Evolutionary conservation across 495 filamentous ascomycete species (phyloP), one percentile per base, ranked within the genome.

Genomic region (Xylaria venustula): DNA sequence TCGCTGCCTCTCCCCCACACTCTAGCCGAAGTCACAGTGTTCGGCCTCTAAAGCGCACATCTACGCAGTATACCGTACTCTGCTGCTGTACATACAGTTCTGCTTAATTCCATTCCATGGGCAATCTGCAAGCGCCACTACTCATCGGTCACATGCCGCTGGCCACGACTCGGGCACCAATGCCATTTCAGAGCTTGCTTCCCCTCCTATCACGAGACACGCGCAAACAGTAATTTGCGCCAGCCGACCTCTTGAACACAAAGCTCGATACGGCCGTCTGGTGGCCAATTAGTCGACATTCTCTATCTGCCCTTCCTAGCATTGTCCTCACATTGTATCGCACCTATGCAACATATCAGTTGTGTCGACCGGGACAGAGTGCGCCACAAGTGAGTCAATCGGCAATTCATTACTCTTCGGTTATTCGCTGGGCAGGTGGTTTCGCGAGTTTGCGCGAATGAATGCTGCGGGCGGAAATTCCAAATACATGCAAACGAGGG

Each of bases 111-210:
- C 47, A 61, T 48, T 54, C 28, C 28, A n/a, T n/a, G n/a, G n/a
- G n/a, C 4, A 54, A 36, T 37, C 50, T 54, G 58, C 32, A 54
- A 54, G 48, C 50, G 58, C 58, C 49, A 54, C 49, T 61, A 25
- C 30, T 52, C 41, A 48, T 46, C 41, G 23, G 58, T 61, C 58
- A 61, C 58, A 61, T 61, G 58, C 26, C 50, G 30, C 30, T 40
- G 51, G 17, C 57, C 48, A 60, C 57, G 50, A 54, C 58, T 52
- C 50, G 49, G 47, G 58, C 49, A 54, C 50, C 58, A 54, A 54
- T 61, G 30, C 50, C 41, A 47, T 36, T 14, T 50, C 40, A 7
- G 46, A 30, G 26, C 15, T 40, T 26, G 11, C 12, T 17, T 4
- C 20, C 17, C 11, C 32, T 40, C 34, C 23, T 30, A 42, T 50